Conservation (phyloP, 2,329 filamentous ascomycete species). For the Epichloe coenophiala region DNA sequence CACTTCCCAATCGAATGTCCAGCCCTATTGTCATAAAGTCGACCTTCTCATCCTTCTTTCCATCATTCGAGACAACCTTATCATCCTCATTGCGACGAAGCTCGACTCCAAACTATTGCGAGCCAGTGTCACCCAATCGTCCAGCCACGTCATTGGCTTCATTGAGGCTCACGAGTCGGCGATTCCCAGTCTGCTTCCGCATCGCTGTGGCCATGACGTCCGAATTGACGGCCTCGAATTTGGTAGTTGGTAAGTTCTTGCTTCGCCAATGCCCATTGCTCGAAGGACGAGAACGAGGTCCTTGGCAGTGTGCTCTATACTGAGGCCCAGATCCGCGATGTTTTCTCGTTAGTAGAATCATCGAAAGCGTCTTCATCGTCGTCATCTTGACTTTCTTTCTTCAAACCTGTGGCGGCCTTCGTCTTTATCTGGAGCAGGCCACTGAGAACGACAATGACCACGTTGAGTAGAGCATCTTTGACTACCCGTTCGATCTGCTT, state of each 20-base stretch:
- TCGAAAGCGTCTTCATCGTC: constrained; percentile 22
- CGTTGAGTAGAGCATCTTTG: too few species aligned
- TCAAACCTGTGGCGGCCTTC: constrained; percentile 35
- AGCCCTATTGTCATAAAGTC: constrained; percentile 20
- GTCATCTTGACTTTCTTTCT: constrained; percentile 23
- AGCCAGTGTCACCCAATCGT: constrained; percentile 29
- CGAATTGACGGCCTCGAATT: constrained; percentile 16
- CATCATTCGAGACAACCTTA: constrained; percentile 10
- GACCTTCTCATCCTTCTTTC: constrained; percentile 9
- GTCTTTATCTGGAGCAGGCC: constrained; percentile 39
- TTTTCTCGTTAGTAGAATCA: constrained; percentile 19
- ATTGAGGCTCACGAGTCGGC: constrained; percentile 38
- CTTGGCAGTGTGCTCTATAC: constrained; percentile 14
- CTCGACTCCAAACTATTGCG: constrained; percentile 23
- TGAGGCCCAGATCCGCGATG: constrained; percentile 17
- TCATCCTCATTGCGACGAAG: constrained; percentile 14
- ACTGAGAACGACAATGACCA: constrained; percentile 19
- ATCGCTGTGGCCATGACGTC: constrained; percentile 21
- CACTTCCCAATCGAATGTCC: constrained; percentile 5
- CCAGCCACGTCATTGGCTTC: constrained; percentile 46
- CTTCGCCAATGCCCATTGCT: constrained; percentile 14
- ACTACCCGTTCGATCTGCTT: too few species aligned
- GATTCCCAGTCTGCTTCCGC: constrained; percentile 21
- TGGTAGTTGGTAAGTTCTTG: constrained; percentile 2
- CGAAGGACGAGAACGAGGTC: constrained; percentile 14